These are phyloP conservation scores for Wilcoxina mikolae DNA, from an alignment of 495 filamentous ascomycete genomes.

Conservation along the genomic window DNA sequence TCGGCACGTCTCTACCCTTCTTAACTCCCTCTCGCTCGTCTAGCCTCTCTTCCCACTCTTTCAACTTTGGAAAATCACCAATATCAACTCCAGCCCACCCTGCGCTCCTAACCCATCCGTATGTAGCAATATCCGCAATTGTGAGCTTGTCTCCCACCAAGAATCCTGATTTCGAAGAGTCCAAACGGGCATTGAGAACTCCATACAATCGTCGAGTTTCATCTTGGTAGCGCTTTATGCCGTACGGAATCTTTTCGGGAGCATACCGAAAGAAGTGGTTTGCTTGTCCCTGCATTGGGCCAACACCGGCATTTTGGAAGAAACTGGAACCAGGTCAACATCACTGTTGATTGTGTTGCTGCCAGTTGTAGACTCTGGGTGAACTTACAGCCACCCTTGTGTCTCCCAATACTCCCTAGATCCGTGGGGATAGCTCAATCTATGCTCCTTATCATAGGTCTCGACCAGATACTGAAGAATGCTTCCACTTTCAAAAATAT, in stretches of 20 bases:
- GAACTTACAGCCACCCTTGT: conserved; percentile 55
- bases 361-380: not conserved
- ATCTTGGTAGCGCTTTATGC: conserved; percentile 63
- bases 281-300: conserved; percentile 86
- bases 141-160: conserved; percentile 67
- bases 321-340: conserved; percentile 28
- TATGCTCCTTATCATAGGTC: conserved; percentile 67
- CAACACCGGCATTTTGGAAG: conserved; percentile 61
- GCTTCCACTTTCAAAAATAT: conserved; percentile 67
- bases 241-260: conserved; percentile 75
- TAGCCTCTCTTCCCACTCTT: conserved; percentile 54
- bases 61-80: conserved; percentile 55
- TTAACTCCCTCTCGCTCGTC: conserved; percentile 50
- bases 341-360: not conserved
- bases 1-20: conserved; percentile 67
- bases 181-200: conserved; percentile 61
- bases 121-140: conserved; percentile 71
- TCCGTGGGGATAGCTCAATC: conserved; percentile 65
- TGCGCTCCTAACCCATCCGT: conserved; percentile 50
- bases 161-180: conserved; percentile 38
- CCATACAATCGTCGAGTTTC: conserved; percentile 70
- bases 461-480: conserved; percentile 79
- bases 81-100: conserved; percentile 64
- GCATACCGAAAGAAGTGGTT: conserved; percentile 85
- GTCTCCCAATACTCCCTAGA: conserved; percentile 63